Evolutionary conservation across 768 basidiomycete species (phyloP), one percentile per base, ranked within the genome.

Genomic region (Butyriboletus loyo): DNA sequence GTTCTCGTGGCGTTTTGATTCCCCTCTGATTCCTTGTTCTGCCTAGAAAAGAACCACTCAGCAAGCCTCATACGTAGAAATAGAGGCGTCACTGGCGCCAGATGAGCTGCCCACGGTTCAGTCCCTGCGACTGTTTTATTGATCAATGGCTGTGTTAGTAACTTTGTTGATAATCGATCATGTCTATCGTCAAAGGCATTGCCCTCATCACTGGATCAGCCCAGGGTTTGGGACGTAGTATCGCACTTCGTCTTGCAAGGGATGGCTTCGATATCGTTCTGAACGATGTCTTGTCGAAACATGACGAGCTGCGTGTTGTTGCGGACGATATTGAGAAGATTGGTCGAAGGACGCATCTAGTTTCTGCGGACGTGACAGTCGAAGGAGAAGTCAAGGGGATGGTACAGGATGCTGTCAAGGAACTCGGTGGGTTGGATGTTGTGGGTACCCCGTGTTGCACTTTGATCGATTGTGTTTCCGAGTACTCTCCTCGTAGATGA

Each of bases 131-230:
- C n/a, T n/a, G n/a, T n/a, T n/a, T n/a, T n/a, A n/a, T n/a, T n/a
- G n/a, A n/a, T n/a, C n/a, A n/a, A n/a, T n/a, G n/a, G n/a, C n/a
- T n/a, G n/a, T n/a, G n/a, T n/a, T n/a, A n/a, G n/a, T n/a, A n/a
- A n/a, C n/a, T n/a, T n/a, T n/a, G n/a, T n/a, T n/a, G n/a, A n/a
- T n/a, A n/a, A n/a, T n/a, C n/a, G n/a, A n/a, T n/a, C 42, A 62
- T 55, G 50, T 58, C 51, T 31, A 11, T 31, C 17, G 7, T 52
- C 28, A 75, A 53, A 37, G 69, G 74, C 13, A 44, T 64, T 28
- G 66, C 67, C 1, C 59, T 72, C 40, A 38, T 72, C 38, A 72
- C 69, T 19, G 67, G 69, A 25, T 60, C 65, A 4, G 62, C 62
- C 0, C 68, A 64, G 44, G 68, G 68, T 10, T 55, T 71, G n/a